A percentile compares a stretch with the other conserved stretches of the same genome.
Conservation (phyloP, 2,329 filamentous ascomycete species). For the Phyllosticta citribraziliensis region DNA sequence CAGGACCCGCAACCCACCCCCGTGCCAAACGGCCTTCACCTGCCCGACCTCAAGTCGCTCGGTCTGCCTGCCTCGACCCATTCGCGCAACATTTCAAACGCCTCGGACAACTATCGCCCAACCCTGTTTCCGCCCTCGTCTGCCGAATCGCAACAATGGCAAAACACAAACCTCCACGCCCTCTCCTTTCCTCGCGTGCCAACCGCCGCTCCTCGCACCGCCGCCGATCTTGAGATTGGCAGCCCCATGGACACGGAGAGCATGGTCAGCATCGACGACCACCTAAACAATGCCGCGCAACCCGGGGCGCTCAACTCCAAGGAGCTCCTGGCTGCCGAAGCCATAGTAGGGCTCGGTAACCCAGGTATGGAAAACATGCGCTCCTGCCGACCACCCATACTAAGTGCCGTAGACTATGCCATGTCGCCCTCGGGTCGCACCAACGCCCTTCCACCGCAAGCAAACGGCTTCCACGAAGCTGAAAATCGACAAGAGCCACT, state of each 20-base stretch:
- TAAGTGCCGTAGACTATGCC: conserved; percentile 29
- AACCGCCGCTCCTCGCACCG: conserved; percentile 18
- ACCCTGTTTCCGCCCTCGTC: conserved; percentile 26
- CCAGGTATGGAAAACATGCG: conserved; percentile 28
- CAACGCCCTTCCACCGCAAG: conserved; percentile 22
- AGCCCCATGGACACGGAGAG: conserved; percentile 36
- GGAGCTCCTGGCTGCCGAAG: conserved; percentile 40
- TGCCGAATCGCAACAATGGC: conserved; percentile 19
- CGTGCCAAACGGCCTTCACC: conserved; percentile 20
- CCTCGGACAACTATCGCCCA: conserved; percentile 15
- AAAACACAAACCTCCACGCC: conserved; percentile 15
- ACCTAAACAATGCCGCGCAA: conserved; percentile 10
- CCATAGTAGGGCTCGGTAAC: conserved; percentile 40
- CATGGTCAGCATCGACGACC: conserved; percentile 32
- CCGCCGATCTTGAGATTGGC: conserved; percentile 26
- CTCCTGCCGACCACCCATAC: not conserved
- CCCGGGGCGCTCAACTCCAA: conserved; percentile 15
- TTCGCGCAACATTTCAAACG: conserved; percentile 20
- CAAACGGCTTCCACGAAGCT: conserved; percentile 28
- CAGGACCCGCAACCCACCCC: conserved; percentile 20
- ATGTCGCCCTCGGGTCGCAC: conserved; percentile 29
- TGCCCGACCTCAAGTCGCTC: conserved; percentile 37
- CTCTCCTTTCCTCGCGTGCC: conserved; percentile 23
- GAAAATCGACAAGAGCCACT: conserved; percentile 63
- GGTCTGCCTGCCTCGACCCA: conserved; percentile 30